Evolutionary conservation across 2,329 filamentous ascomycete species (phyloP).

Genomic region (Trichoderma afroharzianum): DNA sequence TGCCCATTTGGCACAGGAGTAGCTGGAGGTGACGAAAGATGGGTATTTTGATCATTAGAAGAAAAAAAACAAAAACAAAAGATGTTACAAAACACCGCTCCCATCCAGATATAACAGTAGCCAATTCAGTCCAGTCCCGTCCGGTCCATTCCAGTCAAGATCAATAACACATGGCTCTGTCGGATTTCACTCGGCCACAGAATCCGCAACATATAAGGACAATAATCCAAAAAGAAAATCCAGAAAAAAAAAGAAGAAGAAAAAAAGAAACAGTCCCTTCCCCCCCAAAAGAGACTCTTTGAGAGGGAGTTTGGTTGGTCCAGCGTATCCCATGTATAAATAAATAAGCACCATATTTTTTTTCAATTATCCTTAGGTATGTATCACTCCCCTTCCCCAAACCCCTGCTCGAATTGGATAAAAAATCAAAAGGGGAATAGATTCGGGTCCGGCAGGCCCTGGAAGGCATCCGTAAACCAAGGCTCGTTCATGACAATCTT

Average conservation of each 20-base stretch:
- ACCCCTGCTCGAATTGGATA: no score
- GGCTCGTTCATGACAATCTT: slow-evolving; percentile 38
- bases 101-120: background rate
- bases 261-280: no score
- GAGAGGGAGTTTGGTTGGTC: no score
- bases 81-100: background rate
- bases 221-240: background rate
- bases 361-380: background rate
- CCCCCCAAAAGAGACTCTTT: background rate
- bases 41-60: background rate
- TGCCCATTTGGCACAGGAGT: background rate
- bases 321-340: no score
- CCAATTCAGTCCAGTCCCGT: background rate
- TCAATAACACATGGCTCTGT: background rate
- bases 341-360: background rate
- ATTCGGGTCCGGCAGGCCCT: slow-evolving; percentile 32
- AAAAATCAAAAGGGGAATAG: slow-evolving; percentile 34
- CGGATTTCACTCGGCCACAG: background rate
- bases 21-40: background rate
- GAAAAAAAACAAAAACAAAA: background rate
- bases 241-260: no score
- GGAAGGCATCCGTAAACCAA: slow-evolving; percentile 38
- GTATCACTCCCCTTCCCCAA: no score
- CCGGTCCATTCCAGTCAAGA: background rate
- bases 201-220: background rate